phyloP scores from a whole-genome alignment of 73 alveolate species.

The Breviolum minutum region DNA sequence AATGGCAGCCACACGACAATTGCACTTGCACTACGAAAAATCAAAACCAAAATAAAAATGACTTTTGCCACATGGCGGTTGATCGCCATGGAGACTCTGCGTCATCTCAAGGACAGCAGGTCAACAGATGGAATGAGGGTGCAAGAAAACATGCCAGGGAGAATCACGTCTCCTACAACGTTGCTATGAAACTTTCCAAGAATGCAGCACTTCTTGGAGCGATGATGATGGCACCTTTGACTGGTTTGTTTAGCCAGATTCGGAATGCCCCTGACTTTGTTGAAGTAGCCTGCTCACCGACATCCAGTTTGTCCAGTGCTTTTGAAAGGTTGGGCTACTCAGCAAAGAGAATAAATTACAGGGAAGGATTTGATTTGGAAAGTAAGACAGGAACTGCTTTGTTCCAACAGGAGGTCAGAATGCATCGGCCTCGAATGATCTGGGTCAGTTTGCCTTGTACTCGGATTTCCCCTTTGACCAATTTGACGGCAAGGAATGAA shows the following conservation, averaged over 20 bases:
- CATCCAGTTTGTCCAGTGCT: background rate
- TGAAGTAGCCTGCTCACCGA: background rate
- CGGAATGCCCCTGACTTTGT: background rate
- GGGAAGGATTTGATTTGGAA: background rate
- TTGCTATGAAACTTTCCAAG: background rate
- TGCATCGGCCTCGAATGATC: background rate
- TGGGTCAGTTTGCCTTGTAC: slow-evolving; percentile 11
- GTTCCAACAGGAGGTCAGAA: background rate
- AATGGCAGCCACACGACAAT: too few species aligned
- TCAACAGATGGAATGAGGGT: background rate
- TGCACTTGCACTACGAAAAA: background rate
- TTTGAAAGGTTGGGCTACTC: background rate
- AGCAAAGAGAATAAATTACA: background rate
- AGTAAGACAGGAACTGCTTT: background rate
- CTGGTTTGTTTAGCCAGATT: background rate
- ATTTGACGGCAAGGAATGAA: background rate
- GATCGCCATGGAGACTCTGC: background rate
- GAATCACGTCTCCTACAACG: background rate
- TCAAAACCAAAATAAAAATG: background rate
- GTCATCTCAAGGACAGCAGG: background rate
- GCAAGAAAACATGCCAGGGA: background rate
- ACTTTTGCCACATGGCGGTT: background rate
- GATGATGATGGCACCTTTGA: background rate
- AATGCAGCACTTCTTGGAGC: background rate
- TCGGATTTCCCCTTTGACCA: background rate